Evolutionary conservation across 1,284 basidiomycete species (phyloP), one percentile per base, ranked within the genome.

Genomic region (Leccinum subfulvum): DNA sequence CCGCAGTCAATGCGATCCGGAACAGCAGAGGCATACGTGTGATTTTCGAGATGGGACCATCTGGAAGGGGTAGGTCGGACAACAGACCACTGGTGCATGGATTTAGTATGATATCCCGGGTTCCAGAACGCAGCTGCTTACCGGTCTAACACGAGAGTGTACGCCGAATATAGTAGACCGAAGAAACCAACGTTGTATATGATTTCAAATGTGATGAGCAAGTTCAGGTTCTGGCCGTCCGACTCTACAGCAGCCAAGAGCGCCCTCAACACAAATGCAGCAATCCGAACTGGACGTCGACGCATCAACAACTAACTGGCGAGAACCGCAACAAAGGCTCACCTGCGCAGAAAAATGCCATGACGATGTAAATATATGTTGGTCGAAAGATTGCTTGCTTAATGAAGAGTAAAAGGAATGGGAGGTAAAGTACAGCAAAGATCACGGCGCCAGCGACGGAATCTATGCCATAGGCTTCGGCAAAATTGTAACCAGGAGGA

Each of bases 311-410:
- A 16, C 2, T 3, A 28, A 21, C 30, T 26, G 11, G 47, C 11
- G 16, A n/a, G 21, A 28, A 16, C 26, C 7, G 39, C 4, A 8
- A 41, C 28, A 30, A n/a, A 23, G 44, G 71, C 82, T 69, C 62
- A 84, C 83, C 75, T 55, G 72, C 55, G 64, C 81, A 83, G 69
- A 85, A 85, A 6, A 84, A 51, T 1, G 76, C 64, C 16, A 84
- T 68, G 13, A 77, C 66, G 37, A 80, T 68, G 63, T 79, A 76
- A 7, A 83, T 79, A 62, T 77, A 80, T 1, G 78, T 81, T 2
- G 77, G 77, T 11, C 73, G 73, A 18, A 63, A 65, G 52, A 82
- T 72, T 3, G 78, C 74, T 59, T 77, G 77, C 35, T 62, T 64
- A 30, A 80, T 23, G 64, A 80, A 81, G 69, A 74, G 75, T 0